These are phyloP conservation scores for Claviceps fusiformis DNA, from an alignment of 2,329 filamentous ascomycete species.

Conservation along the genomic window DNA sequence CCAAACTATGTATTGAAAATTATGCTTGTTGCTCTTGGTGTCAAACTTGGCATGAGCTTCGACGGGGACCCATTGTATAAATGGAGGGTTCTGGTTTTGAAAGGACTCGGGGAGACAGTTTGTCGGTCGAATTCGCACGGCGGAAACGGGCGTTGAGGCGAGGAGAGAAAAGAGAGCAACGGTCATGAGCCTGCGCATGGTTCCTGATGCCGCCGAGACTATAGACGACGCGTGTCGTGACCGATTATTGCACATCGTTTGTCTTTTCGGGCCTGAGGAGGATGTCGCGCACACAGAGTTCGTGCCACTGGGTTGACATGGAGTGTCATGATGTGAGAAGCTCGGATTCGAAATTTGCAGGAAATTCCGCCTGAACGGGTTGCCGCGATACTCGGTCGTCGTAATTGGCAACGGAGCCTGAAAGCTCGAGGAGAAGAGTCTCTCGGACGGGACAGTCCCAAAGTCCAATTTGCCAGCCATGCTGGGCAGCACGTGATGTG, in stretches of 20 bases:
- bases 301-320: neutral
- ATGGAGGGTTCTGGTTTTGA: constrained; percentile 38
- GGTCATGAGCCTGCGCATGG: constrained; percentile 16
- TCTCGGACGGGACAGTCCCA: neutral
- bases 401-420: neutral
- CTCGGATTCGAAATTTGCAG: neutral
- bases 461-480: constrained; percentile 7
- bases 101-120: constrained; percentile 63
- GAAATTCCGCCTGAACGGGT: neutral
- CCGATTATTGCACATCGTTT: neutral
- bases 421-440: neutral
- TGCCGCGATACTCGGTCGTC: neutral
- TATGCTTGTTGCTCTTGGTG: constrained; percentile 42
- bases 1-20: constrained; percentile 67
- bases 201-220: neutral
- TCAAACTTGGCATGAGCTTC: constrained; percentile 65
- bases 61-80: constrained; percentile 68
- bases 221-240: neutral
- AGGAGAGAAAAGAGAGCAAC: constrained; percentile 24
- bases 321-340: neutral
- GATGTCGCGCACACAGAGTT: neutral
- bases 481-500: constrained; percentile 6
- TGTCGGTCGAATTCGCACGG: constrained; percentile 62
- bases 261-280: neutral
- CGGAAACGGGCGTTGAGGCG: constrained; percentile 32